Conservation (phyloP, 352 stramenopile genomes). For the Blastocystis sp. region DNA sequence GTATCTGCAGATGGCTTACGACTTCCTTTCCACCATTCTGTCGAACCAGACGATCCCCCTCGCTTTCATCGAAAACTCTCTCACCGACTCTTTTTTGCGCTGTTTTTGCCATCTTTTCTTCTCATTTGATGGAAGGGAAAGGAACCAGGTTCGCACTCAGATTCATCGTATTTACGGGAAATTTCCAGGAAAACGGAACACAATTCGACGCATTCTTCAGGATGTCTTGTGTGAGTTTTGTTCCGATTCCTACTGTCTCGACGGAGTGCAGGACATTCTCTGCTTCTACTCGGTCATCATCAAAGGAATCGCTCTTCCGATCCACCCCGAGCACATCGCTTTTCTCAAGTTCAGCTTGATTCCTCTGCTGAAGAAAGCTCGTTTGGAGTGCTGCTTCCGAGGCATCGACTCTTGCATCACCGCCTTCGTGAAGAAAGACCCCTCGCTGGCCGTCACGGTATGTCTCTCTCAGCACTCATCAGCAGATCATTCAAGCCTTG, state of each 20-base stretch:
- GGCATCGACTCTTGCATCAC: not conserved
- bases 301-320: not conserved
- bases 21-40: not conserved
- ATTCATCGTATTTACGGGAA: not conserved
- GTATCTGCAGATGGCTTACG: not conserved
- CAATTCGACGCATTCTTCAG: not conserved
- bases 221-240: not conserved
- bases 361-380: not conserved
- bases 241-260: not conserved
- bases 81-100: not conserved
- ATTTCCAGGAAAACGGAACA: not conserved
- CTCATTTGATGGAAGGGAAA: not conserved
- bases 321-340: not conserved
- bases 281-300: slow-evolving; percentile 6
- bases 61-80: not conserved
- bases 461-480: not conserved
- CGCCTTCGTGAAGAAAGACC: not conserved
- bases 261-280: not conserved
- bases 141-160: not conserved
- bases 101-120: not conserved
- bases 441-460: not conserved
- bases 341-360: not conserved
- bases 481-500: not conserved
- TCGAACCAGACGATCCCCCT: not conserved
- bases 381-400: not conserved